phyloP scores from a whole-genome alignment of 495 filamentous ascomycete genomes.

The Tuber indicum region DNA sequence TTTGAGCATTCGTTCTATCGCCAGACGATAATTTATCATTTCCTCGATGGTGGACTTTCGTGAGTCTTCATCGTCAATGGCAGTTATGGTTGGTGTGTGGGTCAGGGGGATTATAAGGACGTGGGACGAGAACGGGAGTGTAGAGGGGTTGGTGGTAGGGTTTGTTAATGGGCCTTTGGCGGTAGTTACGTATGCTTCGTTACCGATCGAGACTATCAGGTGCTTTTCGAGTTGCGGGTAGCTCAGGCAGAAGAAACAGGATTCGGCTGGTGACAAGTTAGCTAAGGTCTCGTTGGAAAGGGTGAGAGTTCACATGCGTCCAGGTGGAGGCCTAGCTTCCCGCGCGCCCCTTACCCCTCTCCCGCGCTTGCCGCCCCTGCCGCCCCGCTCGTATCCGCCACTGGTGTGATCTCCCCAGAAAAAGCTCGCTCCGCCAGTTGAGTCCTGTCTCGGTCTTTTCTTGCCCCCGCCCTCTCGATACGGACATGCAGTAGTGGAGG shows the following conservation, averaged over 20 bases:
- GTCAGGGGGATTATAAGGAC: conserved; percentile 83
- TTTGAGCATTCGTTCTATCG: conserved; percentile 65
- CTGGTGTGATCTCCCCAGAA: conserved; percentile 38
- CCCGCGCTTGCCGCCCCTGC: conserved; percentile 51
- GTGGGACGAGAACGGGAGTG: conserved; percentile 71
- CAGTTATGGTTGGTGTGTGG: conserved; percentile 62
- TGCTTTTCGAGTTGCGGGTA: conserved; percentile 76
- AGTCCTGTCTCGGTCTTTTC: conserved; percentile 37
- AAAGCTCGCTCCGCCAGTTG: conserved; percentile 26
- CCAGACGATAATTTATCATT: conserved; percentile 68
- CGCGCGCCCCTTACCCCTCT: conserved; percentile 47
- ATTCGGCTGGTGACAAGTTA: conserved; percentile 55
- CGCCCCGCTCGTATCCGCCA: conserved; percentile 14
- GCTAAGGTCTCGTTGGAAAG: background rate
- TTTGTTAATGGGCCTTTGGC: conserved; percentile 84
- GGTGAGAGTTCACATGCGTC: conserved; percentile 20
- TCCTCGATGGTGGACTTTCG: conserved; percentile 58
- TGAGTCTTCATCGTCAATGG: conserved; percentile 54
- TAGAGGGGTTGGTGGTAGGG: conserved; percentile 53
- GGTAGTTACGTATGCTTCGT: conserved; percentile 77
- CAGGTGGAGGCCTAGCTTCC: conserved; percentile 41
- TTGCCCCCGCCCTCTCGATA: conserved; percentile 14
- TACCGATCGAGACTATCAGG: conserved; percentile 79
- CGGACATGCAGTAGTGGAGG: conserved; percentile 27
- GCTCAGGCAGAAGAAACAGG: conserved; percentile 91